Evolutionary conservation across 768 basidiomycete genomes (phyloP).

Genomic region (Hypsizygus marmoreus): DNA sequence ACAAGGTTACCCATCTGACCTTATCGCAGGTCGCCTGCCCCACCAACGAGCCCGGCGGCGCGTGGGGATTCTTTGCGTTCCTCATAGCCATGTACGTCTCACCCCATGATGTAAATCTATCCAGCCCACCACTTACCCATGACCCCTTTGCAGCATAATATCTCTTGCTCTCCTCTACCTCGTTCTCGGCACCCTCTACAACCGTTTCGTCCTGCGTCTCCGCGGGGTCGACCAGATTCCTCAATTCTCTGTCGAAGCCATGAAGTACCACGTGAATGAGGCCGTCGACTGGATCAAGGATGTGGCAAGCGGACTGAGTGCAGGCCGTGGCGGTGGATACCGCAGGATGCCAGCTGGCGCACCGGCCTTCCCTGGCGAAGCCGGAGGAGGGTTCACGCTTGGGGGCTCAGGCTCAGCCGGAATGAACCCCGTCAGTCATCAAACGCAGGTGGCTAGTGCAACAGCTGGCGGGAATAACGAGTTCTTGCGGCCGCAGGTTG

Average conservation of each 20-base stretch:
- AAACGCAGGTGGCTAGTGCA: conserved; percentile 15
- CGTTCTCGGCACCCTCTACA: conserved; percentile 72
- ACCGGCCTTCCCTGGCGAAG: conserved; percentile 3
- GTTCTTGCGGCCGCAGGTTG: conserved; percentile 33
- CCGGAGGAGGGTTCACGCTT: background rate
- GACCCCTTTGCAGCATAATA: conserved; percentile 41
- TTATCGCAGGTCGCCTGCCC: conserved; percentile 67
- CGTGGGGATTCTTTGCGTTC: conserved; percentile 54
- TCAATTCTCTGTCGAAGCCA: conserved; percentile 54
- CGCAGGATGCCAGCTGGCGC: conserved; percentile 11
- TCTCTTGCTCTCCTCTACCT: conserved; percentile 65
- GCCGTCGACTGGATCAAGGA: conserved; percentile 47
- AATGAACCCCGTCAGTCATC: conserved; percentile 42
- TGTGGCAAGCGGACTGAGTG: conserved; percentile 24
- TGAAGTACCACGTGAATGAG: conserved; percentile 48
- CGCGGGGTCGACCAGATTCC: conserved; percentile 77
- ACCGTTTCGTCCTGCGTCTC: conserved; percentile 71
- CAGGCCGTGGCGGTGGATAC: conserved; percentile 24
- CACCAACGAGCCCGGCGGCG: conserved; percentile 53
- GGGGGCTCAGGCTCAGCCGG: conserved; percentile 7
- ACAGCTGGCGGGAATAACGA: conserved; percentile 22
- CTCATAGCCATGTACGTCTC: conserved; percentile 60
- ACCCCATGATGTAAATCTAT: background rate
- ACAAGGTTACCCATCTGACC: conserved; percentile 1
- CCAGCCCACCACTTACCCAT: background rate